A percentile compares a stretch with the other conserved stretches of the same genome.
phyloP scores from a whole-genome alignment of 2,329 filamentous ascomycete species.

The Pyricularia pennisetigena region DNA sequence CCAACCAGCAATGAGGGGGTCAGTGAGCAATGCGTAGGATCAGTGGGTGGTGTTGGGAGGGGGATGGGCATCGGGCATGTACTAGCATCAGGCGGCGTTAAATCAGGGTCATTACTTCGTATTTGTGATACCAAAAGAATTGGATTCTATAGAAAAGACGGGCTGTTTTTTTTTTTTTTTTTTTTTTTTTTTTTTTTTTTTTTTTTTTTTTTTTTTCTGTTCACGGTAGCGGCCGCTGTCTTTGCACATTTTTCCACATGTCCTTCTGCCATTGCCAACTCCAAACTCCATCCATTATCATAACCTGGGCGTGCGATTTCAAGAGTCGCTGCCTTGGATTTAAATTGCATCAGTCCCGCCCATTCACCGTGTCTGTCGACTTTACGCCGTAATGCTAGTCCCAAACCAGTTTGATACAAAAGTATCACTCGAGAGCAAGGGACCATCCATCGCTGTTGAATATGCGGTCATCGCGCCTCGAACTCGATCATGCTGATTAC shows the following conservation, averaged over 20 bases:
- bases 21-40: too few species aligned
- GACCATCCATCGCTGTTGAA: background rate
- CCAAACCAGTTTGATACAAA: background rate
- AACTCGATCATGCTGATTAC: slow-evolving; percentile 76
- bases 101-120: background rate
- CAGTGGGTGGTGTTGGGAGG: background rate
- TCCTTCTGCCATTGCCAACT: background rate
- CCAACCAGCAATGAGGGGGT: slow-evolving; percentile 3
- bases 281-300: slow-evolving; percentile 3
- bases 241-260: background rate
- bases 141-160: background rate
- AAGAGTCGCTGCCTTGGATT: background rate
- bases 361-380: background rate
- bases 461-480: slow-evolving; percentile 60
- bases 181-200: too few species aligned
- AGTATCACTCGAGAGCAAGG: background rate
- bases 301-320: slow-evolving; percentile 15
- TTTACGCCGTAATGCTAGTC: background rate
- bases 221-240: background rate
- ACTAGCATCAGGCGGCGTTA: slow-evolving; percentile 4
- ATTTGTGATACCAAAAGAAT: slow-evolving; percentile 5
- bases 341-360: background rate
- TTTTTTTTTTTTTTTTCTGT: too few species aligned
- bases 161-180: background rate
- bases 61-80: background rate